Conservation (phyloP, 108 stramenopile genomes). For the Aurantiochytrium sp. region DNA sequence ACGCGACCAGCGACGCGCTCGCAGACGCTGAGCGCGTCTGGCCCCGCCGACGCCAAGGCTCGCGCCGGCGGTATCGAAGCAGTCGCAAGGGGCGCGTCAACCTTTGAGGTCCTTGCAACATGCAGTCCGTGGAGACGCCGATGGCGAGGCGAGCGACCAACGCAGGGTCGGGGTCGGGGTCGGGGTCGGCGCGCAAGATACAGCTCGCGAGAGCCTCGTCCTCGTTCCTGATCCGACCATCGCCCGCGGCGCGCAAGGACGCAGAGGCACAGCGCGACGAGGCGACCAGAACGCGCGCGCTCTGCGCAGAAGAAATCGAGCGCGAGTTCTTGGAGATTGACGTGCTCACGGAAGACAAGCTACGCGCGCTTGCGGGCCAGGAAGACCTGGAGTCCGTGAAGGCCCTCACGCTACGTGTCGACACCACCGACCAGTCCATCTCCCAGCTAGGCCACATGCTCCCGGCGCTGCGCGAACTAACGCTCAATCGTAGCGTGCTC, state of each 20-base stretch:
- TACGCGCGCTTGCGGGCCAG: background rate
- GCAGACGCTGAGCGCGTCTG: too few relatives aligned
- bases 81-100: too few relatives aligned
- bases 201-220: background rate
- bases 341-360: background rate
- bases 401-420: conserved; percentile 40
- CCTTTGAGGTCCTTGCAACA: too few relatives aligned
- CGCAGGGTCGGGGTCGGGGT: too few relatives aligned
- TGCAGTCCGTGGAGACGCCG: too few relatives aligned
- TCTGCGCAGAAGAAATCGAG: background rate
- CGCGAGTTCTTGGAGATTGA: background rate
- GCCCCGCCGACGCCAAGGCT: too few relatives aligned
- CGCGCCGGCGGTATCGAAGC: too few relatives aligned
- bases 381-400: conserved; percentile 40
- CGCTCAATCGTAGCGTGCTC: conserved; percentile 47
- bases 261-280: background rate
- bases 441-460: conserved; percentile 43
- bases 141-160: too few relatives aligned
- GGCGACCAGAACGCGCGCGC: background rate
- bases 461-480: conserved; percentile 37
- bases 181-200: background rate
- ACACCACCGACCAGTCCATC: conserved; percentile 43
- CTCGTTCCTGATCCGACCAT: background rate
- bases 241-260: background rate
- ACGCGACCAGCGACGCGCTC: too few relatives aligned